Conservation (phyloP, 2,329 filamentous ascomycete species). For the Fusarium sterilihyphosum region DNA sequence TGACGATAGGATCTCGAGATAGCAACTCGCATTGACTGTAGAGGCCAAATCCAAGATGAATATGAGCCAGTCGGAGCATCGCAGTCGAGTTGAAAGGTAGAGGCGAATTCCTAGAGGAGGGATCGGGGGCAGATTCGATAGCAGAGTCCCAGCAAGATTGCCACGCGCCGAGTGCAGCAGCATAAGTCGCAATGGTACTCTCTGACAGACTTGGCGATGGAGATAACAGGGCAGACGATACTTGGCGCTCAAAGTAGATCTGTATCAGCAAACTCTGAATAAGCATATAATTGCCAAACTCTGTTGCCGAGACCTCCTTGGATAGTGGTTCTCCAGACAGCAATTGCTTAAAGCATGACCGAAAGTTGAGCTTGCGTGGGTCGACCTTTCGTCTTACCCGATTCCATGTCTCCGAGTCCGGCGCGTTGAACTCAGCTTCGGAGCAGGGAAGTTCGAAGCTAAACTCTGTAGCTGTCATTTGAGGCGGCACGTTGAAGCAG, state of each 20-base stretch:
- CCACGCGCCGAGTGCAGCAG: background rate
- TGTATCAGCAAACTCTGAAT: constrained; percentile 21
- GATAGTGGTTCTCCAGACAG: background rate
- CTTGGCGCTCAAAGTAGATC: constrained; percentile 20
- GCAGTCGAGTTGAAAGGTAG: constrained; percentile 1
- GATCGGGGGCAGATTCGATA: background rate
- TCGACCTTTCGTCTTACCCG: background rate
- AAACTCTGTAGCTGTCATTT: background rate
- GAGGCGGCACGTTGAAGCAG: background rate
- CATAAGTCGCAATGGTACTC: background rate
- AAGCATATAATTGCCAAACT: constrained; percentile 25
- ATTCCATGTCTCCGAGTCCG: background rate
- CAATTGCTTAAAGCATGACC: background rate
- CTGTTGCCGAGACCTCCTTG: constrained; percentile 4
- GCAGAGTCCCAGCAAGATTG: background rate
- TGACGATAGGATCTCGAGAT: background rate
- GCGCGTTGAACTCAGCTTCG: background rate
- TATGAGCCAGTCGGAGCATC: background rate
- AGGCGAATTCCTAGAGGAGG: background rate
- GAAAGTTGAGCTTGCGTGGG: background rate
- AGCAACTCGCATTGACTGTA: background rate
- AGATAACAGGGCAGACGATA: background rate
- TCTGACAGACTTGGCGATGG: background rate
- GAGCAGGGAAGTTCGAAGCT: background rate
- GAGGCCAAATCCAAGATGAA: background rate